Evolutionary conservation across 202 grass and related monocot genomes (phyloP).

Genomic region (Cymbopogon flexuosus): DNA sequence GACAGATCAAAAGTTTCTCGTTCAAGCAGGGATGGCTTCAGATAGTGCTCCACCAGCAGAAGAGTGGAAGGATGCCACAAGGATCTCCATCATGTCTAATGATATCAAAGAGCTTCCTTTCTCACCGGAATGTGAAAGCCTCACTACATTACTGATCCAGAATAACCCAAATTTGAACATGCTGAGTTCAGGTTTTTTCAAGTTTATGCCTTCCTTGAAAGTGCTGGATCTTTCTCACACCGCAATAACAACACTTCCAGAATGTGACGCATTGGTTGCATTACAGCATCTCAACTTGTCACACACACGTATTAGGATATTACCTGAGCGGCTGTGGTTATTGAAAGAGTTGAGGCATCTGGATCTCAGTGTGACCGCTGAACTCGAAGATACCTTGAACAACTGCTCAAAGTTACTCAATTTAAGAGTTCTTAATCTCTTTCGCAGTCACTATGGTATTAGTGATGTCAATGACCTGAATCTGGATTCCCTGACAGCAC

Average conservation of each 20-base stretch:
- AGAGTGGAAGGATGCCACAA: slow-evolving; percentile 43
- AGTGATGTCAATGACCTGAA: slow-evolving; percentile 50
- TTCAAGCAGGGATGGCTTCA: slow-evolving; percentile 49
- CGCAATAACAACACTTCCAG: slow-evolving; percentile 50
- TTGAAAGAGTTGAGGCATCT: slow-evolving; percentile 62
- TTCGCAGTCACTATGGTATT: slow-evolving; percentile 64
- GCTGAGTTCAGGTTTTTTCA: slow-evolving; percentile 48
- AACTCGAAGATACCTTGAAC: slow-evolving; percentile 49
- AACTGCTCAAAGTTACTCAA: slow-evolving; percentile 66
- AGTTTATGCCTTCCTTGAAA: slow-evolving; percentile 53
- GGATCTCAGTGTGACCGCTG: slow-evolving; percentile 57
- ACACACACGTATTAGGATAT: slow-evolving; percentile 45
- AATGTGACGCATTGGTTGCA: slow-evolving; percentile 38
- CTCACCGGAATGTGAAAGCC: slow-evolving; percentile 48
- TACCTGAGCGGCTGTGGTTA: slow-evolving; percentile 54
- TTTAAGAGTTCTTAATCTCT: slow-evolving; percentile 61
- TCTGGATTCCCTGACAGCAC: slow-evolving; percentile 37
- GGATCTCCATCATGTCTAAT: slow-evolving; percentile 88
- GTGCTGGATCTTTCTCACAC: slow-evolving; percentile 82
- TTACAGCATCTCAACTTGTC: slow-evolving; percentile 66
- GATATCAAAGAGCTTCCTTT: slow-evolving; percentile 47
- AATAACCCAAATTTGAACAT: slow-evolving; percentile 58
- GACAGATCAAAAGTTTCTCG: slow-evolving; percentile 41
- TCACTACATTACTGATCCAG: slow-evolving; percentile 60
- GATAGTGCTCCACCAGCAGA: slow-evolving; percentile 44